phyloP scores from a whole-genome alignment of 1,284 basidiomycete genomes.

The Ceratobasidium sp. region DNA sequence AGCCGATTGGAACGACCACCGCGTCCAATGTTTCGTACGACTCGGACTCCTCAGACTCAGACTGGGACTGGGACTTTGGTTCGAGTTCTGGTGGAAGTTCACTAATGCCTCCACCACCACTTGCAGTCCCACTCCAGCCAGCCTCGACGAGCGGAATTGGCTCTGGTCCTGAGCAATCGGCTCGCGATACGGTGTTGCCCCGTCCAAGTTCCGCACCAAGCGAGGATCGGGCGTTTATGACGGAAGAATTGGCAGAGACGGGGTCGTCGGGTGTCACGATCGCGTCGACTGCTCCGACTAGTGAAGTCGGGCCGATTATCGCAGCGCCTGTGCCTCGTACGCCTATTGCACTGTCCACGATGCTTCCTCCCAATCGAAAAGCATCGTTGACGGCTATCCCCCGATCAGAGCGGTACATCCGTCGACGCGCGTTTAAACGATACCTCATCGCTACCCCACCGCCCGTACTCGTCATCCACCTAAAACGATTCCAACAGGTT shows the following conservation, averaged over 20 bases:
- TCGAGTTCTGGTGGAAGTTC: constrained; percentile 50
- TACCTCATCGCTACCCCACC: constrained; percentile 91
- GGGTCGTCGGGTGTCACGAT: neutral
- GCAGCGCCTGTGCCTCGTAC: constrained; percentile 35
- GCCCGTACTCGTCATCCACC: constrained; percentile 89
- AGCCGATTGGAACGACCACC: constrained; percentile 24
- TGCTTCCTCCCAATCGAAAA: constrained; percentile 40
- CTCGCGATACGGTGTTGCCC: constrained; percentile 27
- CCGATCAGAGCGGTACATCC: constrained; percentile 72
- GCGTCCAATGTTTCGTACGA: constrained; percentile 24
- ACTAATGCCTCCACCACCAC: neutral
- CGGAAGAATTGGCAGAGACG: constrained; percentile 7
- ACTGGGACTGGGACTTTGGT: constrained; percentile 48
- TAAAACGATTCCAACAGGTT: constrained; percentile 92
- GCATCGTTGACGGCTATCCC: constrained; percentile 49
- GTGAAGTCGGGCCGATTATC: neutral
- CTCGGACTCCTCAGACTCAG: constrained; percentile 22
- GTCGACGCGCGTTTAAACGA: constrained; percentile 90
- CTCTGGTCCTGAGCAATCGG: constrained; percentile 25
- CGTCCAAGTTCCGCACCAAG: constrained; percentile 38
- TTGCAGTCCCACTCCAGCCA: constrained; percentile 21
- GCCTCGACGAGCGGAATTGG: constrained; percentile 35
- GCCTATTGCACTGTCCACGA: constrained; percentile 38
- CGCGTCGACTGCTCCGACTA: neutral
- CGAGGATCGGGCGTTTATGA: constrained; percentile 11